Conservation (phyloP, 2,329 filamentous ascomycete genomes). For the Lecanicillium sp. region DNA sequence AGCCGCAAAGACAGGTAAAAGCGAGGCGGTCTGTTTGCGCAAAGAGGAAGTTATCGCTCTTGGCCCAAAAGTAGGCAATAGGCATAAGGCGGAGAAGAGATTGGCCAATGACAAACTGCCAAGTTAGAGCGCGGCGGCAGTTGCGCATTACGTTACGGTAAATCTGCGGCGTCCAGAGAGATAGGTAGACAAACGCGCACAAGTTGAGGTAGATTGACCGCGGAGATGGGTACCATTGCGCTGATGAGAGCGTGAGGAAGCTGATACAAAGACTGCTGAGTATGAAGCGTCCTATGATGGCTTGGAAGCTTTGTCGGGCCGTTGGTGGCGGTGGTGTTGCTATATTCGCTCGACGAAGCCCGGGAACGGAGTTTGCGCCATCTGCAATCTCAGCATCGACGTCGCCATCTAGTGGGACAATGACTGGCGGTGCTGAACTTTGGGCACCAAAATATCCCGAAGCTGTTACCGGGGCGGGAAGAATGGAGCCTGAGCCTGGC, state of each 20-base stretch:
- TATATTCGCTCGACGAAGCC: slow-evolving; percentile 15
- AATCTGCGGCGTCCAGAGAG: slow-evolving; percentile 89
- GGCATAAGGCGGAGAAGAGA: slow-evolving; percentile 71
- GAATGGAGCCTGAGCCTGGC: slow-evolving; percentile 19
- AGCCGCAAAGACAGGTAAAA: slow-evolving; percentile 53
- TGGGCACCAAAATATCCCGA: slow-evolving; percentile 12
- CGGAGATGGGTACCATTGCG: slow-evolving; percentile 48
- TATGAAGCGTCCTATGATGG: slow-evolving; percentile 49
- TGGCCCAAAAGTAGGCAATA: slow-evolving; percentile 77
- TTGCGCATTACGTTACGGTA: slow-evolving; percentile 84
- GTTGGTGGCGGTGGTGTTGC: slow-evolving; percentile 18
- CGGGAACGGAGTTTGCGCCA: slow-evolving; percentile 26
- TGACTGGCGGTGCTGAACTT: slow-evolving; percentile 34
- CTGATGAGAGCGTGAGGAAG: slow-evolving; percentile 51
- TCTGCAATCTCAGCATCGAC: slow-evolving; percentile 51
- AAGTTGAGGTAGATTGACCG: slow-evolving; percentile 52
- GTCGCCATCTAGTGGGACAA: slow-evolving; percentile 56
- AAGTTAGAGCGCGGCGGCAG: slow-evolving; percentile 81
- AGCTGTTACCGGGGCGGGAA: slow-evolving; percentile 34
- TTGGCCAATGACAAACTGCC: slow-evolving; percentile 84
- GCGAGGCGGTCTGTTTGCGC: slow-evolving; percentile 58
- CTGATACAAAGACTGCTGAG: slow-evolving; percentile 46
- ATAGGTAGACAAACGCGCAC: slow-evolving; percentile 69
- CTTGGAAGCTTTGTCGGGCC: slow-evolving; percentile 37
- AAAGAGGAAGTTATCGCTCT: slow-evolving; percentile 72